Percentiles rank a stretch among this genome's conserved stretches.
Evolutionary conservation across 176 grass and related monocot genomes (phyloP).

Genomic region (Rhynchospora pubera): DNA sequence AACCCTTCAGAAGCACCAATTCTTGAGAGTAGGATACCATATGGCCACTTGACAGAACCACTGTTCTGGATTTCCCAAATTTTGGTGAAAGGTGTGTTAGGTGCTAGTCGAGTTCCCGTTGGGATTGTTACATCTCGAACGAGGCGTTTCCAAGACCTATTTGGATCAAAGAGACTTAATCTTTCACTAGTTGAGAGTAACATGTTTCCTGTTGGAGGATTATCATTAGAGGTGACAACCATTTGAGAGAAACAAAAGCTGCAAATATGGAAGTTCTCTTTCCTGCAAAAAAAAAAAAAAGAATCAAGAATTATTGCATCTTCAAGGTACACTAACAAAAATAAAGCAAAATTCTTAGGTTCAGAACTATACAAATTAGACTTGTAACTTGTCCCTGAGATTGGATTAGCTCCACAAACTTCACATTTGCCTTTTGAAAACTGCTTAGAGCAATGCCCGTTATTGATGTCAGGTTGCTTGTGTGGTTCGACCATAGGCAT

Average conservation of each 20-base stretch:
- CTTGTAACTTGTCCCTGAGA: conserved; percentile 51
- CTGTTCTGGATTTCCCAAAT: background rate
- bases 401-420: conserved; percentile 53
- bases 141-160: background rate
- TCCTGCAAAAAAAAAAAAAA: conserved; percentile 41
- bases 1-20: background rate
- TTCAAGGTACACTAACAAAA: background rate
- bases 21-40: background rate
- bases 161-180: no score
- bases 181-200: no score
- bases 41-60: background rate
- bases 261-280: conserved; percentile 57
- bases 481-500: no score
- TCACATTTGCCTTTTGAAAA: conserved; percentile 47
- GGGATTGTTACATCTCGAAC: background rate
- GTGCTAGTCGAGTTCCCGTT: background rate
- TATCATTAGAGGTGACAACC: no score
- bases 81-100: background rate
- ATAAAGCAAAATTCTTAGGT: background rate
- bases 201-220: no score
- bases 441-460: no score
- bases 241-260: conserved; percentile 35
- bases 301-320: conserved; percentile 7
- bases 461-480: no score
- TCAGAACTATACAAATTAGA: conserved; percentile 50